Base-by-base conservation (phyloP, 768 basidiomycete genomes). In the Russula vinacea region DNA sequence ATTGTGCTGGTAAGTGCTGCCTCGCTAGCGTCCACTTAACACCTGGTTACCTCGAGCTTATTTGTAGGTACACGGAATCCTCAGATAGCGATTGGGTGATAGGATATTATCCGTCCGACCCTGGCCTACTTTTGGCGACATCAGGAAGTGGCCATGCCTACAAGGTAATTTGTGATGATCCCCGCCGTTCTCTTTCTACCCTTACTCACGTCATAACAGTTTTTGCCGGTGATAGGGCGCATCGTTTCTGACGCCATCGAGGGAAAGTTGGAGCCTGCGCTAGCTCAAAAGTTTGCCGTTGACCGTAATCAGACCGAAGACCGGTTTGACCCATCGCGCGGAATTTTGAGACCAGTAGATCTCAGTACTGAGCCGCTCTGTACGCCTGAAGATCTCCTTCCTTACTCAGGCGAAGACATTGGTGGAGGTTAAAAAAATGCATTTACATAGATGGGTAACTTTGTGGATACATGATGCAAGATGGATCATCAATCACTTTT, bases 11-110 rank as follows among this genome's bases (percentile, higher is more conserved):
- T 92, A 71, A 73, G 83, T 47, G 10, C 44, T 50, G 4, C 19
- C 52, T 16, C 19, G 32, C 19, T 33, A 11, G n/a, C 22, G n/a
- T 5, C 13, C 3, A 5, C 9, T 33, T 39, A 19, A 5, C 6
- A 17, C 57, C n/a, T 8, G 10, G 44, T 64, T 22, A 55, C 2
- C 4, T n/a, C 8, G 29, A 26, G 14, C 11, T 26, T 17, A 17
- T 60, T 52, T 45, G 11, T 67, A 94, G 92, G 92, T 98, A 98
- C 73, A 88, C 88, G 26, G 95, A 97, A 70, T 85, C 93, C 5
- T 81, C 86, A 1, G 89, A 94, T 70, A 87, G 85, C 3, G 83
- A 98, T 74, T 98, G 93, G 92, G 77, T 97, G 49, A 92, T 98
- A 67, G 91, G 94, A 29, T 83, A 76, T 64, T 84, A 89, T 68